phyloP scores from a whole-genome alignment of 192 early-diverging fungal species.

The Umbelopsis isabellina region DNA sequence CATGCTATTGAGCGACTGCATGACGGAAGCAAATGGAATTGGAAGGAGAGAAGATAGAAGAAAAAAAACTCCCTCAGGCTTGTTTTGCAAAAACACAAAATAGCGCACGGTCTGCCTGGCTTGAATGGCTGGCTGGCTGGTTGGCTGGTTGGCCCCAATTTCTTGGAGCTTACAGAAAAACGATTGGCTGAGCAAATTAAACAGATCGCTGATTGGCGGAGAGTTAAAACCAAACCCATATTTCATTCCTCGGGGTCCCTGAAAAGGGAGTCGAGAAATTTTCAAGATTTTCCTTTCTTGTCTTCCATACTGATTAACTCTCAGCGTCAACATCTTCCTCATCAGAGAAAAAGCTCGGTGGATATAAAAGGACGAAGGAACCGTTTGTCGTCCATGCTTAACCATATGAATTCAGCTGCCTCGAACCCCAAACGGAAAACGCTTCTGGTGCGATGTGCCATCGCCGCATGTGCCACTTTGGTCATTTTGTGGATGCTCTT shows the following conservation, averaged over 20 bases:
- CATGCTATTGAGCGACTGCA: conserved; percentile 19
- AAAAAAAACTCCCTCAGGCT: neutral
- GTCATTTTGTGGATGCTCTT: conserved; percentile 17
- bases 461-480: conserved; percentile 10
- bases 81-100: neutral
- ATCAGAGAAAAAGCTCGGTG: conserved; percentile 19
- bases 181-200: no score
- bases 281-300: neutral
- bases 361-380: conserved; percentile 8
- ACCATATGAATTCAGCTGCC: conserved; percentile 4
- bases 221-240: no score
- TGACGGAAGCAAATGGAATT: neutral
- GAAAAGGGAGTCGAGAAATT: conserved; percentile 7
- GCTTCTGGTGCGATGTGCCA: neutral
- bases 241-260: conserved; percentile 18
- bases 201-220: neutral
- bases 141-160: no score
- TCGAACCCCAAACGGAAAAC: conserved; percentile 11
- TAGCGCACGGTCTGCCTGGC: neutral
- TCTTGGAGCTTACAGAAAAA: neutral
- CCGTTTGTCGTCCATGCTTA: conserved; percentile 7
- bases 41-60: neutral
- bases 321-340: neutral
- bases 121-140: neutral
- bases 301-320: conserved; percentile 9